Conservation (phyloP, 805 yeast species). For the Millerozyma miso region DNA sequence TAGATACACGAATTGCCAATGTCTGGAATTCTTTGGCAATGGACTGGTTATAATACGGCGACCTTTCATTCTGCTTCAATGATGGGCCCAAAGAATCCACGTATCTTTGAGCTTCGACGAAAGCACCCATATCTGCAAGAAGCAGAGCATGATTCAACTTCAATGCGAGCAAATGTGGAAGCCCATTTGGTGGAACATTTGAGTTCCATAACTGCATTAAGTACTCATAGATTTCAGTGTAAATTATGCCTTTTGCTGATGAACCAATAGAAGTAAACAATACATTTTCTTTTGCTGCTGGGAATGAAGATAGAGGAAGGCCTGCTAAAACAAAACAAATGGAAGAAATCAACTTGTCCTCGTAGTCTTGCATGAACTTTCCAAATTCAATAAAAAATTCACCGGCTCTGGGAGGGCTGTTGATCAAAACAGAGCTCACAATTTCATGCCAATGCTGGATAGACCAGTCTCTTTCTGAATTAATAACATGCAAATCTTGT, state of each 20-base stretch:
- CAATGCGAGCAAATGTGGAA: conserved; percentile 53
- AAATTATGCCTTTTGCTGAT: conserved; percentile 29
- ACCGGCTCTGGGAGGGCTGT: conserved; percentile 17
- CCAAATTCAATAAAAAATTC: conserved; percentile 52
- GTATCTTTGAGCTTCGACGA: conserved; percentile 58
- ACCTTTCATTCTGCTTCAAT: conserved; percentile 28
- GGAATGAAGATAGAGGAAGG: conserved; percentile 34
- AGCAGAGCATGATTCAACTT: conserved; percentile 65
- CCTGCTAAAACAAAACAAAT: conserved; percentile 46
- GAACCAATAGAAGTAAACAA: conserved; percentile 40
- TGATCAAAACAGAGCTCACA: conserved; percentile 35
- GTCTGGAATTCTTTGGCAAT: conserved; percentile 27
- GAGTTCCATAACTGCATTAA: conserved; percentile 23
- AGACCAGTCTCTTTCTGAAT: conserved; percentile 47
- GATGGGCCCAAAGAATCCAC: conserved; percentile 44
- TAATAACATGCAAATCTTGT: conserved; percentile 40
- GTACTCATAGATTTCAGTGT: conserved; percentile 72
- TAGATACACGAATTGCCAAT: conserved; percentile 45
- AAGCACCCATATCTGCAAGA: conserved; percentile 63
- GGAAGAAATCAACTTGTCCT: conserved; percentile 34
- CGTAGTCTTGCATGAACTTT: conserved; percentile 33
- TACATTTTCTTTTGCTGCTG: conserved; percentile 22
- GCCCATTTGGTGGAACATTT: conserved; percentile 33
- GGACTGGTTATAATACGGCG: conserved; percentile 23
- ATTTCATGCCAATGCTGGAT: conserved; percentile 49